A percentile compares a stretch with the other conserved stretches of the same genome.
phyloP scores from a whole-genome alignment of 2,329 filamentous ascomycete species.

The Coleophoma eucalyptorum region DNA sequence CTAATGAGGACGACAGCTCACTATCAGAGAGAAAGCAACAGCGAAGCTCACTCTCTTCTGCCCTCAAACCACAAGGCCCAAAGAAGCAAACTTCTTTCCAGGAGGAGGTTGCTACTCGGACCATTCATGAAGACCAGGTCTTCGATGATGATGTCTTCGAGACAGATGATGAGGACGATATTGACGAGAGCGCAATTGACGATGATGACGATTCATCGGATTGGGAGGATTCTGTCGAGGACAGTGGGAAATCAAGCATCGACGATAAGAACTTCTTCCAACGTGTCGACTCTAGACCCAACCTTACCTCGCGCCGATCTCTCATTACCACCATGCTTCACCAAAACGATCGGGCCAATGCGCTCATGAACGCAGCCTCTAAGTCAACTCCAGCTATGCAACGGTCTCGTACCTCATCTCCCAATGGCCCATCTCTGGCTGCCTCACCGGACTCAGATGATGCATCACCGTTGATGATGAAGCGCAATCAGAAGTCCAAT shows the following conservation, averaged over 20 bases:
- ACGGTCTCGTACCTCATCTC: conserved; percentile 62
- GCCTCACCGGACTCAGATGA: conserved; percentile 36
- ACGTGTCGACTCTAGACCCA: conserved; percentile 82
- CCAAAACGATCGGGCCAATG: conserved; percentile 68
- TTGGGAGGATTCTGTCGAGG: conserved; percentile 67
- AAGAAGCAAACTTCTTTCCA: conserved; percentile 84
- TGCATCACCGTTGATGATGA: conserved; percentile 51
- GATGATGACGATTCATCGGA: conserved; percentile 59
- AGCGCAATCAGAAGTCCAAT: conserved; percentile 28
- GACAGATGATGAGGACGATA: conserved; percentile 61
- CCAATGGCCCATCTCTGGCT: conserved; percentile 62
- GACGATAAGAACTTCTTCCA: conserved; percentile 81
- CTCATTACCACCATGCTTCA: conserved; percentile 88
- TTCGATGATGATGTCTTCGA: conserved; percentile 53
- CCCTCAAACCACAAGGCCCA: conserved; percentile 37
- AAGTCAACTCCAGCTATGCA: conserved; percentile 49
- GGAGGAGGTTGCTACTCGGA: conserved; percentile 67
- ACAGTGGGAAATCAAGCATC: conserved; percentile 78
- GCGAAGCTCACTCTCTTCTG: conserved; percentile 51
- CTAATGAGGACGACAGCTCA: conserved; percentile 79
- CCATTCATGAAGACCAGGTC: conserved; percentile 54
- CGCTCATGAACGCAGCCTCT: conserved; percentile 59
- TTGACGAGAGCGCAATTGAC: conserved; percentile 81
- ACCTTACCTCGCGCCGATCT: conserved; percentile 81
- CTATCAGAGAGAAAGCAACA: conserved; percentile 44